Evolutionary conservation across 768 basidiomycete species (phyloP), one percentile per base, ranked within the genome.

Genomic region (Mycena indigotica): DNA sequence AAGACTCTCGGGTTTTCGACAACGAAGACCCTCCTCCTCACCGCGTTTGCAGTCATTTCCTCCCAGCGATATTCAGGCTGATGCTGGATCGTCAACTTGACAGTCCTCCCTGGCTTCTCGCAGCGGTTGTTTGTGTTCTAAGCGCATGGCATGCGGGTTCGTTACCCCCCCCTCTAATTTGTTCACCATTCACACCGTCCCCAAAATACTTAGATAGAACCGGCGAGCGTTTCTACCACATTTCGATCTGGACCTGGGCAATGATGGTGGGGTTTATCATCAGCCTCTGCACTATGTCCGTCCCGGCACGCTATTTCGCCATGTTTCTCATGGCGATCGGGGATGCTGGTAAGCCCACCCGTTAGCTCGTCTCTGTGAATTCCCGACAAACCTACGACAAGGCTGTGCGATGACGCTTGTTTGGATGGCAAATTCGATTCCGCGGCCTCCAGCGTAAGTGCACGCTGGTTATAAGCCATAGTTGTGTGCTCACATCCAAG

Each of bases 271-370:
- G 76, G 2, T 81, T 76, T 55, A 76, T 81, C 54, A 76, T 81
- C 53, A 74, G 75, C 19, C 56, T 80, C n/a, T 74, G 75, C 6
- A 80, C 79, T 0, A 71, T 73, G 69, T 69, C 67, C 1, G 70
- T 73, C 12, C 73, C 63, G 1, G 77, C 72, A 12, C 75, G 80
- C 29, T 82, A 81, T 56, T 66, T 80, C 29, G 71, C 75, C 4
- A 64, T 80, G 67, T 80, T 81, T 69, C 66, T 81, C 30, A 81
- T 82, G 78, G 70, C 79, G 0, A 56, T 68, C n/a, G 79, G 80
- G 25, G 76, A 77, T 51, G 69, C 69, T 4, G 79, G 80, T 72
- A 39, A 25, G 70, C 28, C 44, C 6, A 2, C n/a, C 15, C 8
- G n/a, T 17, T 51, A 4, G n/a, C 32, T 35, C 10, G 4, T 30